Conservation (phyloP, 2,329 filamentous ascomycete genomes). For the Talaromyces rugulosus region DNA sequence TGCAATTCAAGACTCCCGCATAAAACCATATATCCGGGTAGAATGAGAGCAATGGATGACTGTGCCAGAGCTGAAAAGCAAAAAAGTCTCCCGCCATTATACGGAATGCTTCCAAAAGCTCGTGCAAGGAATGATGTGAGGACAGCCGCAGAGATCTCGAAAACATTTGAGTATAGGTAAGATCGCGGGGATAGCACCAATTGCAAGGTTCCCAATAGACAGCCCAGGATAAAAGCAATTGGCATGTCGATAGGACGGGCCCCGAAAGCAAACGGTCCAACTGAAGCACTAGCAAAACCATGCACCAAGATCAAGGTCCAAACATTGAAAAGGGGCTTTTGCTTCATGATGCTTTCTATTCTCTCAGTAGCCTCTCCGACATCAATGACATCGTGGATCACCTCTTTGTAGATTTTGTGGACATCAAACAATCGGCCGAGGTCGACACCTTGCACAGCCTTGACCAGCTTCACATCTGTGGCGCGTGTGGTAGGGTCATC, state of each 20-base stretch:
- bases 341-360: constrained; percentile 54
- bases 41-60: constrained; percentile 67
- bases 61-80: constrained; percentile 71
- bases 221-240: constrained; percentile 72
- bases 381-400: constrained; percentile 46
- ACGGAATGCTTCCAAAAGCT: constrained; percentile 62
- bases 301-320: constrained; percentile 63
- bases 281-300: constrained; percentile 69
- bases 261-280: constrained; percentile 77
- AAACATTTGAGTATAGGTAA: constrained; percentile 62
- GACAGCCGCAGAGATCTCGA: constrained; percentile 62
- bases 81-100: constrained; percentile 51
- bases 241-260: constrained; percentile 76
- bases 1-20: constrained; percentile 64
- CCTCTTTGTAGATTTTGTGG: constrained; percentile 47
- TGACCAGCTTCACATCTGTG: constrained; percentile 45
- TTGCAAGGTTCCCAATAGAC: constrained; percentile 70
- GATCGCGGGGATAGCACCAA: constrained; percentile 72
- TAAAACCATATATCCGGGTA: constrained; percentile 65
- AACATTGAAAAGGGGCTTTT: constrained; percentile 52
- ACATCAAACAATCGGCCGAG: constrained; percentile 43
- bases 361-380: constrained; percentile 44
- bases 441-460: constrained; percentile 42
- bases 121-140: constrained; percentile 66
- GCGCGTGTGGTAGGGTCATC: constrained; percentile 51